Percentiles rank a stretch among this genome's conserved stretches.
phyloP scores from a whole-genome alignment of 1,284 basidiomycete genomes.

The Stereum hirsutum region DNA sequence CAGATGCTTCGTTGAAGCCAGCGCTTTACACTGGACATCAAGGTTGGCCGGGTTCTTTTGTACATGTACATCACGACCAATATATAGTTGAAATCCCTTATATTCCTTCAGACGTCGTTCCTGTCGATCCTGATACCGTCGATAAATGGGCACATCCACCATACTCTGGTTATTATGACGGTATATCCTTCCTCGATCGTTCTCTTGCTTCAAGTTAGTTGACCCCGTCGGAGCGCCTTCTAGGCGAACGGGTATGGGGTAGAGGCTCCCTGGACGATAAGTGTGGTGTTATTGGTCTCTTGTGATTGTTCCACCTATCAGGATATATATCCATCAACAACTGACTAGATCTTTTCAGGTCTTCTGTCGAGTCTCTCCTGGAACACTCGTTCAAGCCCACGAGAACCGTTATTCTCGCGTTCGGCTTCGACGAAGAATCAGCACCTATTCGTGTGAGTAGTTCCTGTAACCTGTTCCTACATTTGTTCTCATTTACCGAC shows the following conservation, averaged over 20 bases:
- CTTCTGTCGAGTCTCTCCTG: constrained; percentile 45
- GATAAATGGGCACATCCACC: background rate
- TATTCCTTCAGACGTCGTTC: background rate
- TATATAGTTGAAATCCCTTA: background rate
- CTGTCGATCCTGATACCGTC: background rate
- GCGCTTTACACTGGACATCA: background rate
- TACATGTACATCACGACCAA: background rate
- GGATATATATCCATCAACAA: background rate
- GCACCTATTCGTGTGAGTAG: constrained; percentile 30
- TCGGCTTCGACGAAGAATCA: constrained; percentile 68
- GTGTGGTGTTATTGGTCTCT: background rate
- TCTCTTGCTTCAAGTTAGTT: background rate
- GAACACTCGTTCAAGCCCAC: constrained; percentile 39
- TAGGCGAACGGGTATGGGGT: background rate
- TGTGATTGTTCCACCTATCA: background rate
- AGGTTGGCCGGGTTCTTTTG: background rate
- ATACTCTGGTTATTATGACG: background rate
- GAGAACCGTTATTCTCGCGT: constrained; percentile 48
- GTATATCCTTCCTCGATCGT: too few relatives aligned
- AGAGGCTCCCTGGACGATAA: background rate
- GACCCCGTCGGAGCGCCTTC: background rate
- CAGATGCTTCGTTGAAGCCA: background rate
- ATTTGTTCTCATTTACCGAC: background rate
- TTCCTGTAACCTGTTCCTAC: background rate
- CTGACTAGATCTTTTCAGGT: constrained; percentile 20